A percentile compares a stretch with the other conserved stretches of the same genome.
Evolutionary conservation across 208 protist genomes (phyloP).

Genomic region (Leishmania major): DNA sequence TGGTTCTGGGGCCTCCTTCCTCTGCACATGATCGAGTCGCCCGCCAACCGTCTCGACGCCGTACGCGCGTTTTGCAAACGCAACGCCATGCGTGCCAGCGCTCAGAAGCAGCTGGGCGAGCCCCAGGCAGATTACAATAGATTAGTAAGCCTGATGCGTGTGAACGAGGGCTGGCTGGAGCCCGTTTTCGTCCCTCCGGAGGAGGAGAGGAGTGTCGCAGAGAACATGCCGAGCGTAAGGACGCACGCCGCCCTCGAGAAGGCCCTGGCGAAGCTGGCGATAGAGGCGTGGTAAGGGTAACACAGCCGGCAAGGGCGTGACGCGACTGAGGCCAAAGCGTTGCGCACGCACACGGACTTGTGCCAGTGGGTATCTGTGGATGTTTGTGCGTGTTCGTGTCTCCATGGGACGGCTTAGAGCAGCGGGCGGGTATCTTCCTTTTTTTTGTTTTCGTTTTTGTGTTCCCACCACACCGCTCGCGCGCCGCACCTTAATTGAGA

Average conservation of each 20-base stretch:
- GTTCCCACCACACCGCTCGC: background rate
- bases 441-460: background rate
- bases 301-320: background rate
- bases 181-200: constrained; percentile 37
- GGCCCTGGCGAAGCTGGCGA: constrained; percentile 44
- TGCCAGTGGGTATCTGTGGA: background rate
- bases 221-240: constrained; percentile 69
- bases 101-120: constrained; percentile 18
- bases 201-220: constrained; percentile 15
- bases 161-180: constrained; percentile 50
- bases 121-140: constrained; percentile 38
- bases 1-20: constrained; percentile 87
- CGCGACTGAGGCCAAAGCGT: background rate
- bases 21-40: constrained; percentile 79
- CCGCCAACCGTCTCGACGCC: constrained; percentile 39
- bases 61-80: constrained; percentile 73
- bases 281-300: constrained; percentile 17
- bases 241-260: constrained; percentile 71
- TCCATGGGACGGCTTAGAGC: background rate
- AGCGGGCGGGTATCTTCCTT: background rate
- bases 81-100: constrained; percentile 62
- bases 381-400: background rate
- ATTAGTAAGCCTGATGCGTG: constrained; percentile 41
- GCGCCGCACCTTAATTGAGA: background rate
- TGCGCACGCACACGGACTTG: background rate